phyloP scores from a whole-genome alignment of 2,329 filamentous ascomycete species.

The Venturia aucupariae region DNA sequence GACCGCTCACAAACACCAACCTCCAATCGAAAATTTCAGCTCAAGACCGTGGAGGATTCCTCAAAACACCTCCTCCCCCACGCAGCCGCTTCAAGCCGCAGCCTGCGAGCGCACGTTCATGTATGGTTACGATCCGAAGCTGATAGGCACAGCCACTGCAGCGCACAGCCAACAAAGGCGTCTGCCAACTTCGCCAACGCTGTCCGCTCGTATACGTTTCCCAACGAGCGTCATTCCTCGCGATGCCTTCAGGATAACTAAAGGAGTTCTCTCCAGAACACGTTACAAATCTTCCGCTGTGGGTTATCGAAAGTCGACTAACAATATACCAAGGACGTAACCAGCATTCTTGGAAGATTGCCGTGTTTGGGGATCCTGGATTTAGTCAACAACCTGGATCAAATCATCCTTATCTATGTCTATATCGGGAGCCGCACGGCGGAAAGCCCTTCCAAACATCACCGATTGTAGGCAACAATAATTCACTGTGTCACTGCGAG shows the following conservation, averaged over 20 bases:
- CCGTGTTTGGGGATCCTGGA: not conserved
- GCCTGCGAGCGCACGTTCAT: not conserved
- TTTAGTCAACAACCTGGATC: not conserved
- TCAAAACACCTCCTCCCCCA: not conserved
- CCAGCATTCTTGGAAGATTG: not conserved
- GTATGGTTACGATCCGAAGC: not conserved
- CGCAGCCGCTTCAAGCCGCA: not conserved
- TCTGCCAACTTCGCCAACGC: not conserved
- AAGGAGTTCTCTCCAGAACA: not conserved
- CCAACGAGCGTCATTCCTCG: not conserved
- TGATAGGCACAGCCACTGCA: not conserved
- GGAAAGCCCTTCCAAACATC: not conserved
- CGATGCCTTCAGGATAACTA: not conserved
- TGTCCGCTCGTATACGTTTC: not conserved
- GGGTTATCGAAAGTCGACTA: not conserved
- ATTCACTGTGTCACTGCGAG: not conserved
- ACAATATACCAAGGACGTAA: not conserved
- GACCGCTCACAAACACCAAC: not conserved
- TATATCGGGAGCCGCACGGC: not conserved
- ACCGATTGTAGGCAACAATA: too few relatives aligned
- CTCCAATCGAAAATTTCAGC: not conserved
- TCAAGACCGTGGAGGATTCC: not conserved
- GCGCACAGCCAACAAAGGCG: not conserved
- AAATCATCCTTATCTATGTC: not conserved
- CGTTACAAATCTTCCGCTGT: not conserved